Evolutionary conservation across 106 monocot species (phyloP), one percentile per base, ranked within the genome.

Genomic region (Hemerocallis citrina): DNA sequence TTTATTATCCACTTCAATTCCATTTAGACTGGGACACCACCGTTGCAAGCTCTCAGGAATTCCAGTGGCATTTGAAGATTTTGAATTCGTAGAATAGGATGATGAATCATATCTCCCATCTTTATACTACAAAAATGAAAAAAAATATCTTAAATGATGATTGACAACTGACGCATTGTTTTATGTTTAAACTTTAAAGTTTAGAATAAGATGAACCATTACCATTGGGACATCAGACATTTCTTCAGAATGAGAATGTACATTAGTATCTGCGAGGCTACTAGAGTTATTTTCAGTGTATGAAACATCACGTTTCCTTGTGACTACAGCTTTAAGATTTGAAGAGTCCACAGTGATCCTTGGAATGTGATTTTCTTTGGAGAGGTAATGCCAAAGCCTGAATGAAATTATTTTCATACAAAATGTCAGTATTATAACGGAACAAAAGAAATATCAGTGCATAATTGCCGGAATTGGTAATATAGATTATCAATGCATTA

Each of bases 301-400:
- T 22, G 25, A 30, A 40, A 34, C 54, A 59, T 56, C 28, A 45
- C 38, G 42, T n/a, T 9, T 45, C 59, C 17, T 63, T 24, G 27
- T 48, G 54, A 38, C 52, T 41, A 68, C 68, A 51, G 23, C 52
- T 72, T 66, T 55, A 44, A 24, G 24, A 52, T 54, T 27, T 34
- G 54, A 70, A 51, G 41, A 15, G 25, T 52, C 60, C 22, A 44
- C 13, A 55, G 24, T 48, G 31, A 20, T n/a, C 42, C 57, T 59
- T 38, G 64, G 36, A 34, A 60, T 57, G 15, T 34, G 37, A 30
- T 29, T 39, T 55, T 75, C 62, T 67, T 73, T 63, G 25, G 69
- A 79, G 14, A 93, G 79, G 72, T 75, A 68, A 79, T 85, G 21
- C 89, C 93, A 93, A 9, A 93, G 73, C 93, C 89, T 93, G 59